These are phyloP conservation scores for Lepidium aucheri DNA, from an alignment of 345 rosid species.

Conservation along the genomic window DNA sequence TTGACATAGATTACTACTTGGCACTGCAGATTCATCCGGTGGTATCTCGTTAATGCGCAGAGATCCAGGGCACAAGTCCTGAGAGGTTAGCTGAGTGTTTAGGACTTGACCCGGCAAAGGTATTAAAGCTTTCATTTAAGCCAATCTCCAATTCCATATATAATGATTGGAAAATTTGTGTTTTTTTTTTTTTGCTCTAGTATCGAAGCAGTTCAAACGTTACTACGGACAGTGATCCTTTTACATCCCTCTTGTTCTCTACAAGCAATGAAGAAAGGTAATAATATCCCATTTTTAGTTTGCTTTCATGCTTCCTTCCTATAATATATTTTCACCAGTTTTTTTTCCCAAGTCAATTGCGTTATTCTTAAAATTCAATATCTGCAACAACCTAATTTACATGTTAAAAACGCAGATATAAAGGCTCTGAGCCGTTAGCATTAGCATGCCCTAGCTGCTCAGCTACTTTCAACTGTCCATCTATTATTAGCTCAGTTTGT, in stretches of 20 bases:
- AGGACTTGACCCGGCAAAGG: conserved; percentile 85
- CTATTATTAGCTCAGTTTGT: conserved; percentile 41
- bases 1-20: conserved; percentile 80
- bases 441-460: conserved; percentile 75
- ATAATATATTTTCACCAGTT: too few relatives aligned
- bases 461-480: conserved; percentile 48
- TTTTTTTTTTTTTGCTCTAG: conserved; percentile 17
- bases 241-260: conserved; percentile 42
- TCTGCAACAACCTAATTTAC: too few relatives aligned
- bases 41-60: conserved; percentile 72
- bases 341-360: too few relatives aligned
- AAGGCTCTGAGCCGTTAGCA: conserved; percentile 55
- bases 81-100: conserved; percentile 75
- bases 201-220: conserved; percentile 48
- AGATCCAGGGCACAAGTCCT: conserved; percentile 81
- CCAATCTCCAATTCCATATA: not conserved
- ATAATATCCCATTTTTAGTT: not conserved
- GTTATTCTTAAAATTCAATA: not conserved
- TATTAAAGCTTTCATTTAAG: conserved; percentile 23
- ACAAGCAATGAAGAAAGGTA: conserved; percentile 62
- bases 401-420: conserved; percentile 59
- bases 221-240: conserved; percentile 34
- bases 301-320: not conserved
- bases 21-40: conserved; percentile 91
- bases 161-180: not conserved